phyloP scores from a whole-genome alignment of 306 rosid species.

The Erythrophleum fordii region DNA sequence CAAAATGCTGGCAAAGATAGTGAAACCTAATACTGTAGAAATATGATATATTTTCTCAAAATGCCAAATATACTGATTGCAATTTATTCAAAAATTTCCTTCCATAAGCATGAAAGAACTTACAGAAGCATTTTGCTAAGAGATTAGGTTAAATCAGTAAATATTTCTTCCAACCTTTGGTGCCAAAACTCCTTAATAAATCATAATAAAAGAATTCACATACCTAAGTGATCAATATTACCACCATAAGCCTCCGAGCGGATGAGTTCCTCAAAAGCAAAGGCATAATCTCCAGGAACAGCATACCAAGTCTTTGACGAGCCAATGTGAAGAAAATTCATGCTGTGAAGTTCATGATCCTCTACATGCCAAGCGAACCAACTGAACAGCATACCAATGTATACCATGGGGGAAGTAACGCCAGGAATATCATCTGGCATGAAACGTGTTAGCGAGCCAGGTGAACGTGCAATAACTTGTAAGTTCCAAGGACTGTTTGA shows the following conservation, averaged over 20 bases:
- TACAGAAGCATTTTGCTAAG: constrained; percentile 11
- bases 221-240: constrained; percentile 85
- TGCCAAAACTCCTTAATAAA: constrained; percentile 23
- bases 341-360: constrained; percentile 99
- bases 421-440: constrained; percentile 99
- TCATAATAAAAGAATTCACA: constrained; percentile 36
- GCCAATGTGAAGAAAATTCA: constrained; percentile 96
- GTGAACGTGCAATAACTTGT: constrained; percentile 94
- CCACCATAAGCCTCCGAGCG: constrained; percentile 82
- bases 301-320: constrained; percentile 98
- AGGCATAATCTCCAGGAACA: constrained; percentile 90
- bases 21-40: constrained; percentile 16
- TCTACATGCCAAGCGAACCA: constrained; percentile 99
- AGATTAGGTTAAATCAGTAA: constrained; percentile 31
- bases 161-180: constrained; percentile 9
- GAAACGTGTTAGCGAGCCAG: constrained; percentile 97
- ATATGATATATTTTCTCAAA: constrained; percentile 11
- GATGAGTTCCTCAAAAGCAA: constrained; percentile 87
- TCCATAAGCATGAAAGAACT: constrained; percentile 19
- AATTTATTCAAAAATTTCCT: neutral
- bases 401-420: constrained; percentile 98
- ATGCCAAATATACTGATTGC: constrained; percentile 25
- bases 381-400: constrained; percentile 97
- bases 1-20: constrained; percentile 20
- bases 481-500: constrained; percentile 99